phyloP scores from a whole-genome alignment of 768 basidiomycete species.

The Collybia sordida region DNA sequence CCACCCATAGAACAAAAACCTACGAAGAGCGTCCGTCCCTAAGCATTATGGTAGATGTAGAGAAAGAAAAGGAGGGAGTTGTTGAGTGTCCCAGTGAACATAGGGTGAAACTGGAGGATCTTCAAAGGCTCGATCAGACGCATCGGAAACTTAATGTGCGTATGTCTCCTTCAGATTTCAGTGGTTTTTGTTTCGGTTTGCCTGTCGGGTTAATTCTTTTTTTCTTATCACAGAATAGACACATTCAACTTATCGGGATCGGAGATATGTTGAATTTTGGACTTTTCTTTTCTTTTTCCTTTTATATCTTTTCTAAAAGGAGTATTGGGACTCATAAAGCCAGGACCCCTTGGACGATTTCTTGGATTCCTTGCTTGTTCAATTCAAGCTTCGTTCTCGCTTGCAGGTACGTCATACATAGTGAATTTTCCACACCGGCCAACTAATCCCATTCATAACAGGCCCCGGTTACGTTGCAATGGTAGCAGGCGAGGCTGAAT shows the following conservation, averaged over 20 bases:
- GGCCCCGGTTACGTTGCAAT: slow-evolving; percentile 54
- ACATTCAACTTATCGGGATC: slow-evolving; percentile 53
- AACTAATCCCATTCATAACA: slow-evolving; percentile 5
- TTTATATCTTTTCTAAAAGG: slow-evolving; percentile 33
- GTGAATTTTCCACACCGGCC: background rate
- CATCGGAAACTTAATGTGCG: slow-evolving; percentile 38
- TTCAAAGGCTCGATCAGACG: slow-evolving; percentile 28
- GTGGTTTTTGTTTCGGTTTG: background rate
- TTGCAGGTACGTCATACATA: slow-evolving; percentile 41
- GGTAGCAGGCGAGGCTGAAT: slow-evolving; percentile 71
- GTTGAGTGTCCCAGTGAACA: slow-evolving; percentile 8
- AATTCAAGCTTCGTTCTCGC: slow-evolving; percentile 61
- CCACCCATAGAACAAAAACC: slow-evolving; percentile 10
- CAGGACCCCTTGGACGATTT: slow-evolving; percentile 57
- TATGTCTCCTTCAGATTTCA: too few species aligned
- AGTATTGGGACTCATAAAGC: slow-evolving; percentile 65
- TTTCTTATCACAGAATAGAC: slow-evolving; percentile 51
- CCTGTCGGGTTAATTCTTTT: too few species aligned
- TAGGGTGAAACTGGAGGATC: slow-evolving; percentile 11
- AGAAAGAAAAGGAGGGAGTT: slow-evolving; percentile 1
- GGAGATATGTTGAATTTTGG: slow-evolving; percentile 34
- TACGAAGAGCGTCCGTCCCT: background rate
- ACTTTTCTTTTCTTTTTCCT: background rate
- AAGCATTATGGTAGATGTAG: background rate
- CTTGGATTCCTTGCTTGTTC: slow-evolving; percentile 63